These are phyloP conservation scores for Ammopiptanthus mongolicus DNA, from an alignment of 306 rosid species.

Conservation along the genomic window DNA sequence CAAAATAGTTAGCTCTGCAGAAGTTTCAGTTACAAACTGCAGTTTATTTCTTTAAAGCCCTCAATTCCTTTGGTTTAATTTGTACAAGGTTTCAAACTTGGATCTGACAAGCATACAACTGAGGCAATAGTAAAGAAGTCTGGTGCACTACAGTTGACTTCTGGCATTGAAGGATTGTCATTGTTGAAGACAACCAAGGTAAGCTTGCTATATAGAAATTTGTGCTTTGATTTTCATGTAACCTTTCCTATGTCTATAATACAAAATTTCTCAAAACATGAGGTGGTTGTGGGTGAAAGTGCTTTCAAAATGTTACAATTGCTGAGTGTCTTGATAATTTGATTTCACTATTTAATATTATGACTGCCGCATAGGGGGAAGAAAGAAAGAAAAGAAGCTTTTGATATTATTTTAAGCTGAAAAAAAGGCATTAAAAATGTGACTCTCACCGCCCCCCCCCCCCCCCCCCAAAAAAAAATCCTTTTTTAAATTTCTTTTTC, in stretches of 20 bases:
- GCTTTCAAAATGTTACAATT: neutral
- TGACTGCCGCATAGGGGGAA: neutral
- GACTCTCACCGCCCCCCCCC: neutral
- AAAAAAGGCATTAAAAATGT: neutral
- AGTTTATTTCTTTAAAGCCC: neutral
- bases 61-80: conserved; percentile 6
- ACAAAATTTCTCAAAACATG: neutral
- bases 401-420: neutral
- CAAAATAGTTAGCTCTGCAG: neutral
- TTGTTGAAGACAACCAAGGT: conserved; percentile 85
- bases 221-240: neutral
- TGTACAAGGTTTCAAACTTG: conserved; percentile 83
- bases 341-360: neutral
- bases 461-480: too few species aligned
- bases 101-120: conserved; percentile 80
- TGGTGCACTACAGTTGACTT: conserved; percentile 59
- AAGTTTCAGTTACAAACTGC: neutral
- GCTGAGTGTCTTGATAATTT: neutral
- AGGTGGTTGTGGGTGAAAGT: neutral
- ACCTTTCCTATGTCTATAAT: neutral
- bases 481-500: too few species aligned
- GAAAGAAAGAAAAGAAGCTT: neutral
- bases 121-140: conserved; percentile 65
- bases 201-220: conserved; percentile 18
- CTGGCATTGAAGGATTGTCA: conserved; percentile 83